These are phyloP conservation scores for Phytophthora chlamydospora DNA, from an alignment of 352 stramenopile species.

Conservation along the genomic window DNA sequence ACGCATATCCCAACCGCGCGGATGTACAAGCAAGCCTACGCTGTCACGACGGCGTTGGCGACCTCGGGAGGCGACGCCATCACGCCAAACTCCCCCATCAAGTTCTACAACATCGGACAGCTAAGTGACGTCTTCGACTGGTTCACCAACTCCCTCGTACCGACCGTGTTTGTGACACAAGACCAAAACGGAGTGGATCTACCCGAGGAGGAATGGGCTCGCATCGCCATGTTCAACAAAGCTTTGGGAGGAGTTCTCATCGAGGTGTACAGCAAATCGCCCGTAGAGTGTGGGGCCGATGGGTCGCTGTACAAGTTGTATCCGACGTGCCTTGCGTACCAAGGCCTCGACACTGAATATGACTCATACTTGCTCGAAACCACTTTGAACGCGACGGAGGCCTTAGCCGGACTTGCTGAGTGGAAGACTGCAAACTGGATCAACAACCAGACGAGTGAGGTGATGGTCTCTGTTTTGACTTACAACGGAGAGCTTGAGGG, in stretches of 20 bases:
- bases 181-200: conserved; percentile 47
- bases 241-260: conserved; percentile 41
- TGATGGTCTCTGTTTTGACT: conserved; percentile 42
- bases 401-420: conserved; percentile 16
- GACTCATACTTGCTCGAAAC: conserved; percentile 32
- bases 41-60: conserved; percentile 37
- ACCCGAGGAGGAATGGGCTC: conserved; percentile 28
- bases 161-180: conserved; percentile 47
- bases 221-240: conserved; percentile 46
- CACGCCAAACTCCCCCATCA: conserved; percentile 42
- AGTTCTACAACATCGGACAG: conserved; percentile 52
- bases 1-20: conserved; percentile 40
- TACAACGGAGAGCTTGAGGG: conserved; percentile 55
- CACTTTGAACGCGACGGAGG: conserved; percentile 34
- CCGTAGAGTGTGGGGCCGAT: conserved; percentile 22
- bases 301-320: conserved; percentile 43
- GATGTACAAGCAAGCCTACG: conserved; percentile 41
- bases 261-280: conserved; percentile 14
- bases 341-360: conserved; percentile 17
- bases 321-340: conserved; percentile 37
- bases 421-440: conserved; percentile 40
- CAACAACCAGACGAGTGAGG: conserved; percentile 32
- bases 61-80: conserved; percentile 48
- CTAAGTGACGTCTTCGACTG: conserved; percentile 48
- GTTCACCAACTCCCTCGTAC: conserved; percentile 47